phyloP scores from a whole-genome alignment of 2,329 filamentous ascomycete species.

The Phoma sp. region DNA sequence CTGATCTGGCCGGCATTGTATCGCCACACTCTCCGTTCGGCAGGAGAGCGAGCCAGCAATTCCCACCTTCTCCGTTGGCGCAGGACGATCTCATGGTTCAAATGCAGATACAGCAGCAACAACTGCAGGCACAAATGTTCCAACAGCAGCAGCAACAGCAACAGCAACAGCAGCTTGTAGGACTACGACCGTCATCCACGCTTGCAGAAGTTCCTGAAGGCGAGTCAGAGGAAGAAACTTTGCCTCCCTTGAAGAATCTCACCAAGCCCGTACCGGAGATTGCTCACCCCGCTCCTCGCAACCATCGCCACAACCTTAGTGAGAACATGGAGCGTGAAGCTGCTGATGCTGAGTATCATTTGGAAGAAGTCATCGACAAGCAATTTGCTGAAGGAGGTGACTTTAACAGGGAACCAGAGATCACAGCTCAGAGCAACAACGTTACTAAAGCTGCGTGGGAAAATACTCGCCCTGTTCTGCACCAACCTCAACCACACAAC shows the following conservation, averaged over 20 bases:
- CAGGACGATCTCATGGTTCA: conserved; percentile 52
- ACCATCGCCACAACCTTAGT: conserved; percentile 74
- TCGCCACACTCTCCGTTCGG: conserved; percentile 68
- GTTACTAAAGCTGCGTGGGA: conserved; percentile 44
- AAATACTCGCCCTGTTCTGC: conserved; percentile 57
- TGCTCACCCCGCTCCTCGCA: conserved; percentile 64
- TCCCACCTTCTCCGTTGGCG: conserved; percentile 52
- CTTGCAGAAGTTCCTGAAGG: conserved; percentile 77
- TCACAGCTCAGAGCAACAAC: conserved; percentile 32
- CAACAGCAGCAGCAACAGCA: conserved; percentile 58
- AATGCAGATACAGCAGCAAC: conserved; percentile 56
- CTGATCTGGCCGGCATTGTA: conserved; percentile 45
- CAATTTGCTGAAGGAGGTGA: conserved; percentile 77
- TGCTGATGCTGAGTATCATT: conserved; percentile 83
- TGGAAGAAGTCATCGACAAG: conserved; percentile 79
- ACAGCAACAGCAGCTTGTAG: conserved; percentile 57
- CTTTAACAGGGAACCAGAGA: conserved; percentile 64
- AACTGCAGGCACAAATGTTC: conserved; percentile 60
- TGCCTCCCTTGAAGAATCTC: conserved; percentile 48
- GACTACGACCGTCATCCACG: conserved; percentile 51
- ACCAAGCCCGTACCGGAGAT: conserved; percentile 58
- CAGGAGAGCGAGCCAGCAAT: conserved; percentile 48
- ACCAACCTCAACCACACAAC: conserved; percentile 77
- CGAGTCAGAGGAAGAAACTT: conserved; percentile 65
- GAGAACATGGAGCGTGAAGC: conserved; percentile 82